Evolutionary conservation across 768 basidiomycete species (phyloP).

Genomic region (Coprinellus micaceus): DNA sequence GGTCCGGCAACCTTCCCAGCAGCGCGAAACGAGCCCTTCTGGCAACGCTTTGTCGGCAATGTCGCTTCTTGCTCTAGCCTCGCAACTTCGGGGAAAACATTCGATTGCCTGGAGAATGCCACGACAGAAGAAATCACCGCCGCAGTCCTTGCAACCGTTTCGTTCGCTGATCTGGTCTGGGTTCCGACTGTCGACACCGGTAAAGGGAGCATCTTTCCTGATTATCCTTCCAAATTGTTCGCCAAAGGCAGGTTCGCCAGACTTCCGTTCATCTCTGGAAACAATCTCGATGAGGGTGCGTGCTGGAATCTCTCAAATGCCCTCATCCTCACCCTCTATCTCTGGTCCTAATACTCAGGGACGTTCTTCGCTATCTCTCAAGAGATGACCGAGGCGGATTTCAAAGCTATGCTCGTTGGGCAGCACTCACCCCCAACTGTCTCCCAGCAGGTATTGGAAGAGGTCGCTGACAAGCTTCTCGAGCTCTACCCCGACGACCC

Average conservation of each 20-base stretch:
- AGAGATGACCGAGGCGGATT: neutral
- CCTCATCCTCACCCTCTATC: neutral
- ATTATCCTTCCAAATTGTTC: conserved; percentile 32
- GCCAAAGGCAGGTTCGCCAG: conserved; percentile 24
- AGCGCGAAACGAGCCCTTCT: conserved; percentile 28
- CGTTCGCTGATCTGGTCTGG: conserved; percentile 25
- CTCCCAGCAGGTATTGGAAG: conserved; percentile 12
- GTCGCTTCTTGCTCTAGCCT: conserved; percentile 31
- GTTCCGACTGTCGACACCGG: conserved; percentile 39
- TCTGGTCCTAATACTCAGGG: neutral
- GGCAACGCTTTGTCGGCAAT: conserved; percentile 36
- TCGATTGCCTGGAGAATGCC: conserved; percentile 28
- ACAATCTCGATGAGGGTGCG: conserved; percentile 43
- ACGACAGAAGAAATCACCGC: conserved; percentile 22
- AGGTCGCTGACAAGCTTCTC: conserved; percentile 24
- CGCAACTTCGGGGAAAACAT: conserved; percentile 26
- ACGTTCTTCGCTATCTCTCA: neutral
- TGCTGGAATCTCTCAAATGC: too few relatives aligned
- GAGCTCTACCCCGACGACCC: conserved; percentile 40
- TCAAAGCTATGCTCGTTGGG: neutral
- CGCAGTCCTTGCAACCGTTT: conserved; percentile 11
- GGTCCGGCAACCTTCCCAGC: conserved; percentile 30
- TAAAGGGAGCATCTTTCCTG: conserved; percentile 35
- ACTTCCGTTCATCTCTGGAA: conserved; percentile 46
- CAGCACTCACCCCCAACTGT: conserved; percentile 25